Evolutionary conservation across 2,329 filamentous ascomycete species (phyloP).

Genomic region (Sporothrix pseudoabietina): DNA sequence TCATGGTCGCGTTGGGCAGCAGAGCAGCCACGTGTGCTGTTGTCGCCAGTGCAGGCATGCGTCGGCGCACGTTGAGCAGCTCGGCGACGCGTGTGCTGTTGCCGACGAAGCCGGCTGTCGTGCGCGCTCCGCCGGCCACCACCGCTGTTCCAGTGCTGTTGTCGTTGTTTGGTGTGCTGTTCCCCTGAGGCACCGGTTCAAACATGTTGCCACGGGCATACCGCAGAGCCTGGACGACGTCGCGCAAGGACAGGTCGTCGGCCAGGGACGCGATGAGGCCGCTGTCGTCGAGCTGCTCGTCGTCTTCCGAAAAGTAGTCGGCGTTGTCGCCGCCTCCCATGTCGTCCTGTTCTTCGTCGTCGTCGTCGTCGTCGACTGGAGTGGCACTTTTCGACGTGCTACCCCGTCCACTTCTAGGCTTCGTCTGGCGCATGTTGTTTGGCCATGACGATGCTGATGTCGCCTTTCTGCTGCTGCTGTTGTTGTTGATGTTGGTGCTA

Average conservation of each 20-base stretch:
- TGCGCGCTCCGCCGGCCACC: slow-evolving; percentile 4
- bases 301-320: slow-evolving; percentile 41
- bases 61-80: slow-evolving; percentile 61
- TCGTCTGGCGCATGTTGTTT: slow-evolving; percentile 19
- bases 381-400: not conserved
- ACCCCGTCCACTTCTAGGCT: slow-evolving; percentile 16
- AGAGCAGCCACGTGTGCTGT: slow-evolving; percentile 67
- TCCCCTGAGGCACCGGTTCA: slow-evolving; percentile 55
- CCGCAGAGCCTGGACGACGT: slow-evolving; percentile 66
- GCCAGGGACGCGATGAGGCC: slow-evolving; percentile 60
- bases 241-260: slow-evolving; percentile 58
- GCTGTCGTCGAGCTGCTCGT: slow-evolving; percentile 56
- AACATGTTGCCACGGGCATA: slow-evolving; percentile 66
- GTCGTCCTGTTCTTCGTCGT: slow-evolving; percentile 39
- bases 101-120: slow-evolving; percentile 29
- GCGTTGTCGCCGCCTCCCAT: slow-evolving; percentile 40
- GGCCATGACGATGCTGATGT: slow-evolving; percentile 8
- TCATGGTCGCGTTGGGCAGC: slow-evolving; percentile 61
- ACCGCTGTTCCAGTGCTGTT: not conserved
- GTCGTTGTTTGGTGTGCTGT: not conserved
- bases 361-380: slow-evolving; percentile 25
- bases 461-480: not conserved
- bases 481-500: not conserved
- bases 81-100: slow-evolving; percentile 56
- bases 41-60: slow-evolving; percentile 65